Base-by-base conservation (phyloP, 352 stramenopile genomes). In the Aphanomyces invadans region DNA sequence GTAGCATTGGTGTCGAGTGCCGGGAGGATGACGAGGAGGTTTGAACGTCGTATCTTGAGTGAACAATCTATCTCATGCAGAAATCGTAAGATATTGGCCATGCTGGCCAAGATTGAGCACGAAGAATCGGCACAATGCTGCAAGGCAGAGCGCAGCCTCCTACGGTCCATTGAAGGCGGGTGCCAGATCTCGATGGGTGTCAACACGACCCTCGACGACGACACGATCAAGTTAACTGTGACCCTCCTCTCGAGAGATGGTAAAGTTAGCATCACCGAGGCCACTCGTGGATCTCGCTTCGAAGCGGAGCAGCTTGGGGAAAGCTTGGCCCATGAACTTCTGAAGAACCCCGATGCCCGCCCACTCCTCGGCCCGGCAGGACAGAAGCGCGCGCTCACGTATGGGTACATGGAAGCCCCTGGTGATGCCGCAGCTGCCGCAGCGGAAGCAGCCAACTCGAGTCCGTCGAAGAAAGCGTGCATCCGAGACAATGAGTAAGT, bases 181-280 rank as follows among this genome's bases (percentile, higher is more conserved):
- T 96, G 87, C 64, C 87, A 95, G 81, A 92, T 92, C 42, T 80
- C 84, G 21, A 92, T 92, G 84, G 84, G 81, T 11, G 84, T 92
- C 55, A 85, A 87, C 69, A 78, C 84, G 42, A 85, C 73, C 9
- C 66, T 92, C 21, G 73, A 88, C 17, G 71, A 68, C 28, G 80
- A 90, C 48, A 82, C 61, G 39, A 73, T 92, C 10, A 90, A 77
- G 26, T 71, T 92, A 21, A 87, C 79, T 23, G 75, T 81, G 29
- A 89, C 77, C 15, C 75, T 92, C 23, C 74, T 90, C 57, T 90
- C 84, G 12, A 77, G 80, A 12, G 84, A 90, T 55, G 84, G 84
- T 71, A 87, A 83, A 69, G 66, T 83, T 33, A 75, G 68, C 19
- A 17, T 23, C n/a, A 32, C 33, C 76, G 71, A 80, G 19, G 68